Conservation (phyloP, 2,329 filamentous ascomycete genomes). For the Paraphoma sp. region DNA sequence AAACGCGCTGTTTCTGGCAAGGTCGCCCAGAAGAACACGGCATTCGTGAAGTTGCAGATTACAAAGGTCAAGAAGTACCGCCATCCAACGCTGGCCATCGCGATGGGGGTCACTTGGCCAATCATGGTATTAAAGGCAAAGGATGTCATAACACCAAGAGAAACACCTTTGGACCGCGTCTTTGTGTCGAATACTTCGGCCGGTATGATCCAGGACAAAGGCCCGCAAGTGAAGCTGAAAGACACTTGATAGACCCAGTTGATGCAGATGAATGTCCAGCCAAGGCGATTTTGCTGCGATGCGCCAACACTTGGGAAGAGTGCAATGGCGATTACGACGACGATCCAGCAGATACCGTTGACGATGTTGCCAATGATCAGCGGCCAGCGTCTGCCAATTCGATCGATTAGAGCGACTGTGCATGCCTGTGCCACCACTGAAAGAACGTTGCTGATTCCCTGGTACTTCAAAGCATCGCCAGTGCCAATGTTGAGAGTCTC, state of each 20-base stretch:
- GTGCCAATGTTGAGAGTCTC: slow-evolving; percentile 69
- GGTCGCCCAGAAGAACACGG: slow-evolving; percentile 68
- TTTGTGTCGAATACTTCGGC: slow-evolving; percentile 78
- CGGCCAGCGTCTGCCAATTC: slow-evolving; percentile 71
- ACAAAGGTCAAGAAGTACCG: slow-evolving; percentile 65
- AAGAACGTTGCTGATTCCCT: slow-evolving; percentile 73
- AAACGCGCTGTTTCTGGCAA: slow-evolving; percentile 68
- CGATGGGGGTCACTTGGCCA: slow-evolving; percentile 68
- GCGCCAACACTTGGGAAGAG: slow-evolving; percentile 65
- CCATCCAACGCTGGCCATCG: slow-evolving; percentile 60
- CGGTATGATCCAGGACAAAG: slow-evolving; percentile 66
- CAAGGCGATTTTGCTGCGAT: slow-evolving; percentile 58
- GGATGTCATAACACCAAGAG: slow-evolving; percentile 71
- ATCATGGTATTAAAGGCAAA: slow-evolving; percentile 80
- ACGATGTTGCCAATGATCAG: slow-evolving; percentile 63
- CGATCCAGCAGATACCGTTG: background rate
- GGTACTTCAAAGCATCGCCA: slow-evolving; percentile 71
- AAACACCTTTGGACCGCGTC: slow-evolving; percentile 74
- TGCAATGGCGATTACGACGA: slow-evolving; percentile 57
- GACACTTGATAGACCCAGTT: slow-evolving; percentile 82
- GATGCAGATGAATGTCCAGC: slow-evolving; percentile 75
- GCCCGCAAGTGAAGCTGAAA: slow-evolving; percentile 72
- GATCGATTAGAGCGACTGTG: slow-evolving; percentile 72
- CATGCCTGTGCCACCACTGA: slow-evolving; percentile 70
- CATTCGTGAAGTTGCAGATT: slow-evolving; percentile 69